Evolutionary conservation across 2,329 filamentous ascomycete genomes (phyloP).

Genomic region (Fusarium sambucinum): DNA sequence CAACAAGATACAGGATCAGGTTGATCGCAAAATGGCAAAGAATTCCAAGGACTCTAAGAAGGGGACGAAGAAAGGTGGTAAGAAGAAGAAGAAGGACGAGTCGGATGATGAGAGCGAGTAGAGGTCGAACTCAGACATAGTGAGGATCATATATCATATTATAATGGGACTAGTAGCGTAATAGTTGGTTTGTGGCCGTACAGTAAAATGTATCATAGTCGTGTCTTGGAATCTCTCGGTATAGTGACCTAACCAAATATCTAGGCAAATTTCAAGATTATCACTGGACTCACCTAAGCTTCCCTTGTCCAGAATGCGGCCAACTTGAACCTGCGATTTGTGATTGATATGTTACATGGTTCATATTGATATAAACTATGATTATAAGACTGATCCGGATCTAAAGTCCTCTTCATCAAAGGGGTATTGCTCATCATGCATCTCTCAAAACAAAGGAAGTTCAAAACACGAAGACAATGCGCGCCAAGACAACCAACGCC

Average conservation of each 20-base stretch:
- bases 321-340: not conserved
- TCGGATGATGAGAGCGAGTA: slow-evolving; percentile 53
- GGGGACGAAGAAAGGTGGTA: slow-evolving; percentile 47
- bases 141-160: not conserved
- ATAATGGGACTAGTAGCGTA: not conserved
- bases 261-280: not conserved
- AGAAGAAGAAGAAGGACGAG: slow-evolving; percentile 54
- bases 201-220: not conserved
- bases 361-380: not conserved
- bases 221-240: not conserved
- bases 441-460: slow-evolving; percentile 13
- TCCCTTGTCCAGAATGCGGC: not conserved
- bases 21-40: slow-evolving; percentile 78
- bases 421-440: slow-evolving; percentile 37
- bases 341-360: not conserved
- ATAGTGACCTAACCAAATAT: not conserved
- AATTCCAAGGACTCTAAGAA: slow-evolving; percentile 63
- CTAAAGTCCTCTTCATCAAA: slow-evolving; percentile 18
- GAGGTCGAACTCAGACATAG: not conserved
- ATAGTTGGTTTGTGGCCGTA: not conserved
- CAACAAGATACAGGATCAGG: slow-evolving; percentile 80
- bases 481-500: slow-evolving; percentile 16
- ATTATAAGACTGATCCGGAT: slow-evolving; percentile 1
- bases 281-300: not conserved
- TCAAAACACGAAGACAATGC: slow-evolving; percentile 11